Evolutionary conservation across 306 rosid genomes (phyloP).

Genomic region (Argentina anserina): DNA sequence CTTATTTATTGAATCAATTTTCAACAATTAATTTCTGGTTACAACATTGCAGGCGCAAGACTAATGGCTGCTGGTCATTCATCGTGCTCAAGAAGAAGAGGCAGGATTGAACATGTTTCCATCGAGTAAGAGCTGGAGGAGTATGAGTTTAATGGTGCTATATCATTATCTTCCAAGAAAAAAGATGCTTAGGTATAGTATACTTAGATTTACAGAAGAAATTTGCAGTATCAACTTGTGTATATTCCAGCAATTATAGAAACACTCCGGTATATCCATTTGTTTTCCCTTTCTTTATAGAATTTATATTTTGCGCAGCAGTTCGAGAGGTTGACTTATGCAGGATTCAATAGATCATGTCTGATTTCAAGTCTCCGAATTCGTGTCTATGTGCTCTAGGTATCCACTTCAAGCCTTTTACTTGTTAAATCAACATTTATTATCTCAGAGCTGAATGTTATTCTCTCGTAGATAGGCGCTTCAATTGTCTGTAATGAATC

Average conservation of each 20-base stretch:
- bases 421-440: not conserved
- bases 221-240: not conserved
- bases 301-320: not conserved
- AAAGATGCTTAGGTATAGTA: not conserved
- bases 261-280: not conserved
- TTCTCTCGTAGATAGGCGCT: not conserved
- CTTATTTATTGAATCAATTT: not conserved
- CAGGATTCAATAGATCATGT: not conserved
- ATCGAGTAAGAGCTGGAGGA: constrained; percentile 9
- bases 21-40: not conserved
- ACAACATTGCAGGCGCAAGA: constrained; percentile 18
- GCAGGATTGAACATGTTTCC: constrained; percentile 10
- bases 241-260: not conserved
- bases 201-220: not conserved
- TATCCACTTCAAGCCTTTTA: not conserved
- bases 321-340: not conserved
- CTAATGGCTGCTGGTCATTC: constrained; percentile 31
- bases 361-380: not conserved
- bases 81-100: constrained; percentile 18
- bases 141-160: not conserved
- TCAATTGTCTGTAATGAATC: not conserved
- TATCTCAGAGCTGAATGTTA: constrained; percentile 1
- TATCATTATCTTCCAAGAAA: not conserved
- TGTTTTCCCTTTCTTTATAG: not conserved
- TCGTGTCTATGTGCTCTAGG: not conserved